phyloP scores from a whole-genome alignment of 192 early-diverging fungal species.

The Backusella mclennaniae region DNA sequence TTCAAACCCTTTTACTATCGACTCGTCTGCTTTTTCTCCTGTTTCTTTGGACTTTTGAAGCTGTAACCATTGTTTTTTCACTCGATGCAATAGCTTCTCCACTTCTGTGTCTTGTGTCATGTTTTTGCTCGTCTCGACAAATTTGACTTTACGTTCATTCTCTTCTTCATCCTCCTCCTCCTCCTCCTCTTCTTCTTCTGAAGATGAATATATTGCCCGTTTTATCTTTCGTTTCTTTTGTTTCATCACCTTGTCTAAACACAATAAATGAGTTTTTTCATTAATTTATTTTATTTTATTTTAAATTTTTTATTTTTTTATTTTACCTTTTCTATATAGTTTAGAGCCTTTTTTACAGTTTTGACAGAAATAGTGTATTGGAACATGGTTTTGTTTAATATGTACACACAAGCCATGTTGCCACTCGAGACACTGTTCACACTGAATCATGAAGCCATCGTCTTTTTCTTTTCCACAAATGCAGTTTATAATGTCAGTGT shows the following conservation, averaged over 20 bases:
- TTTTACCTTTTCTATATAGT: conserved; percentile 5
- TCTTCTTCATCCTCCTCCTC: neutral
- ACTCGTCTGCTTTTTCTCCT: neutral
- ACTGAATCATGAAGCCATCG: conserved; percentile 97
- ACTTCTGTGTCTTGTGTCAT: conserved; percentile 9
- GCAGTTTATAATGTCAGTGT: conserved; percentile 90
- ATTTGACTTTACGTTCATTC: neutral
- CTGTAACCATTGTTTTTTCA: conserved; percentile 5
- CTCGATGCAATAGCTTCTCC: neutral
- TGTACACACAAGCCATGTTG: conserved; percentile 90
- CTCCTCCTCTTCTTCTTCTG: neutral
- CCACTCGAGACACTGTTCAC: conserved; percentile 93
- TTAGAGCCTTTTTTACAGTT: conserved; percentile 46
- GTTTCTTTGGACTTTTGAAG: neutral
- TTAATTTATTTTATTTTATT: neutral
- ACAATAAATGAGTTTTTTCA: neutral
- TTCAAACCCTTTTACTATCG: neutral
- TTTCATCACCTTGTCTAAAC: neutral
- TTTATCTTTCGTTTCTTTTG: neutral
- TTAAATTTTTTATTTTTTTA: neutral
- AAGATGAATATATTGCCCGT: neutral
- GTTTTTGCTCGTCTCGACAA: neutral
- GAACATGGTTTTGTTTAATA: conserved; percentile 68
- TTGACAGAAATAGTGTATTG: conserved; percentile 87
- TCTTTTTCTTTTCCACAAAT: conserved; percentile 88